Evolutionary conservation across 768 basidiomycete genomes (phyloP).

Genomic region (Rhodotorula taiwanensis): DNA sequence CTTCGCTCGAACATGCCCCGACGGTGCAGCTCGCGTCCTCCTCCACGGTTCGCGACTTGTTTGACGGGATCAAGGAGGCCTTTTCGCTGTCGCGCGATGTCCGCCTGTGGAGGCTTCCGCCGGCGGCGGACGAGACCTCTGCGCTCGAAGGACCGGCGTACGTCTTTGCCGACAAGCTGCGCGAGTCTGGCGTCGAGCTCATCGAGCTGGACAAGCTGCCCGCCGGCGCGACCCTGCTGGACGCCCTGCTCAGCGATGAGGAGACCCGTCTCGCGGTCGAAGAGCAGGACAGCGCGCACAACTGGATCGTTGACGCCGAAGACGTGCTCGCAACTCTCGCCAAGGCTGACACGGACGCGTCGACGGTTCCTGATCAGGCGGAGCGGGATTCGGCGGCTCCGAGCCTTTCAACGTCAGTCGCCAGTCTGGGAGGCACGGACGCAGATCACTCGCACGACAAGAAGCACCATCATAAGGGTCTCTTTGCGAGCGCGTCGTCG

Average conservation of each 20-base stretch:
- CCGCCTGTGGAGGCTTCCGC: conserved; percentile 59
- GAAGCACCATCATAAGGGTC: neutral
- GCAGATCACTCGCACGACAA: neutral
- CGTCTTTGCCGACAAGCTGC: conserved; percentile 34
- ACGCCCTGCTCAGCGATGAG: conserved; percentile 24
- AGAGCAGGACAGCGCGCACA: conserved; percentile 13
- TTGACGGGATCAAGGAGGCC: conserved; percentile 34
- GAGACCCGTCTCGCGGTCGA: conserved; percentile 31
- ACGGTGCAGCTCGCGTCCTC: conserved; percentile 53
- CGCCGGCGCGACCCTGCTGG: conserved; percentile 9
- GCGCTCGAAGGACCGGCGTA: conserved; percentile 38
- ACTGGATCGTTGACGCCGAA: conserved; percentile 33
- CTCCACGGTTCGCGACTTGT: conserved; percentile 50
- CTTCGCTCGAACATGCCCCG: conserved; percentile 31
- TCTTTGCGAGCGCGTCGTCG: conserved; percentile 11
- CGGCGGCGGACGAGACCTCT: conserved; percentile 40
- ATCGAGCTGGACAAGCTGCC: conserved; percentile 1
- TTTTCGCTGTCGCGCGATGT: conserved; percentile 26
- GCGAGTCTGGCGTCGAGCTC: conserved; percentile 23
- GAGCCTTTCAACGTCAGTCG: conserved; percentile 49
- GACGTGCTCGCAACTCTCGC: conserved; percentile 14
- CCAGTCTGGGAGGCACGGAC: conserved; percentile 53
- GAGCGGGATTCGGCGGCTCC: neutral
- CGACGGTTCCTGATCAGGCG: neutral
- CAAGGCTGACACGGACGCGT: conserved; percentile 39